These are phyloP conservation scores for Chrysopogon serrulatus DNA, from an alignment of 176 grass and related monocot genomes.

Conservation along the genomic window DNA sequence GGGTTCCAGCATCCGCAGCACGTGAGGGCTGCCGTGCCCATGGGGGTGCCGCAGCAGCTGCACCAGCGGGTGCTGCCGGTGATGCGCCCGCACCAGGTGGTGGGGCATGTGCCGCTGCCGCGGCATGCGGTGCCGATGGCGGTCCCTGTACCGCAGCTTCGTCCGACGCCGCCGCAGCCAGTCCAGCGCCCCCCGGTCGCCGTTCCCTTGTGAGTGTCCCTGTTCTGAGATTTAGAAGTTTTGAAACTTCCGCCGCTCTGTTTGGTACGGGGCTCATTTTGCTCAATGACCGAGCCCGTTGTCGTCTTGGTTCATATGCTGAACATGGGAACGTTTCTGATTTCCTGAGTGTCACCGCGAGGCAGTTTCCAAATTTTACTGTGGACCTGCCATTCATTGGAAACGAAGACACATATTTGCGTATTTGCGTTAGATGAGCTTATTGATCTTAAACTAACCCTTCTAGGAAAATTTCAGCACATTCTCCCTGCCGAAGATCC, in stretches of 20 bases:
- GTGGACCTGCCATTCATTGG: not conserved
- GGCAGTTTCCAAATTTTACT: slow-evolving; percentile 1
- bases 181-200: slow-evolving; percentile 36
- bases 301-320: slow-evolving; percentile 9
- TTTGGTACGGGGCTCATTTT: not conserved
- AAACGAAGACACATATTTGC: not conserved
- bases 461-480: not conserved
- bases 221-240: slow-evolving; percentile 14
- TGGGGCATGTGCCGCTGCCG: slow-evolving; percentile 22
- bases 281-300: not conserved
- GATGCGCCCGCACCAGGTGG: slow-evolving; percentile 35
- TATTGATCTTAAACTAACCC: not conserved
- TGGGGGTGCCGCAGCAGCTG: slow-evolving; percentile 44
- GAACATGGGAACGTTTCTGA: not conserved
- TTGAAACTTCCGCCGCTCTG: not conserved
- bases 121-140: slow-evolving; percentile 15
- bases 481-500: not conserved
- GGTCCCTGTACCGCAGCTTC: slow-evolving; percentile 34
- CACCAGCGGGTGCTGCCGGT: slow-evolving; percentile 28
- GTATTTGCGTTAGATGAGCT: not conserved
- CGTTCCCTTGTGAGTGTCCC: slow-evolving; percentile 44
- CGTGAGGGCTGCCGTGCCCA: slow-evolving; percentile 10
- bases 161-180: slow-evolving; percentile 17
- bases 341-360: not conserved
- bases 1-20: slow-evolving; percentile 38